Base-by-base conservation (phyloP, 768 basidiomycete species). In the Pleurotus pulmonarius region DNA sequence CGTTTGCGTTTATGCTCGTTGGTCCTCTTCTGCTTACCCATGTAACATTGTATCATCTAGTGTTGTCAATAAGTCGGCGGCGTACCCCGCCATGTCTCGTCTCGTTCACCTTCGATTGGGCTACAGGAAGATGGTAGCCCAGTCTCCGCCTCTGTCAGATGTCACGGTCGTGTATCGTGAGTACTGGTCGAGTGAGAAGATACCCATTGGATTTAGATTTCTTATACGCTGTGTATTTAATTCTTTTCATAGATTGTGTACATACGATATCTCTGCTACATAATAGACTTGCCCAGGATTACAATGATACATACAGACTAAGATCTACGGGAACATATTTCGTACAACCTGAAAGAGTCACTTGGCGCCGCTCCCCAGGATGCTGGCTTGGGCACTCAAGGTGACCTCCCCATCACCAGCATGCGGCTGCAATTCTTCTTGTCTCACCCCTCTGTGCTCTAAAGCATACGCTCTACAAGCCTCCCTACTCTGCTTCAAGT, bases 391-490 rank as follows among this genome's bases (percentile, higher is more conserved):
- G 25, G 71, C 61, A 53, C 67, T 74, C 47, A 88, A 60, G 54
- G 83, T 82, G 62, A 76, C 78, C 60, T 85, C 83, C 1, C 81
- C 84, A 11, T 75, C 76, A 9, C 64, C 63, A 5, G 75, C 73
- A 72, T 86, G 80, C 24, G 88, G 89, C 73, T 87, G 73, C 49
- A 90, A 64, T 56, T 90, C 86, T 12, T 84, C 79, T 65, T 73
- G 70, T 46, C 69, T 71, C 3, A 87, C 76, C 0, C 86, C 87
- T n/a, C 89, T 71, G 62, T 77, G 69, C 56, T 75, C 75, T 58
- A 84, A 55, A 15, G 86, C 87, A 67, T 90, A 90, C 40, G 74
- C 77, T 62, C 87, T 70, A 65, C 88, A 90, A 46, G 83, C 86
- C 56, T 87, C 84, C 56, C 76, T 70, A 66, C 87, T 90, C 67